Percentiles rank a stretch among this genome's conserved stretches.
Evolutionary conservation across 2,329 filamentous ascomycete genomes (phyloP).

Genomic region (Pseudopyricularia cyperi): DNA sequence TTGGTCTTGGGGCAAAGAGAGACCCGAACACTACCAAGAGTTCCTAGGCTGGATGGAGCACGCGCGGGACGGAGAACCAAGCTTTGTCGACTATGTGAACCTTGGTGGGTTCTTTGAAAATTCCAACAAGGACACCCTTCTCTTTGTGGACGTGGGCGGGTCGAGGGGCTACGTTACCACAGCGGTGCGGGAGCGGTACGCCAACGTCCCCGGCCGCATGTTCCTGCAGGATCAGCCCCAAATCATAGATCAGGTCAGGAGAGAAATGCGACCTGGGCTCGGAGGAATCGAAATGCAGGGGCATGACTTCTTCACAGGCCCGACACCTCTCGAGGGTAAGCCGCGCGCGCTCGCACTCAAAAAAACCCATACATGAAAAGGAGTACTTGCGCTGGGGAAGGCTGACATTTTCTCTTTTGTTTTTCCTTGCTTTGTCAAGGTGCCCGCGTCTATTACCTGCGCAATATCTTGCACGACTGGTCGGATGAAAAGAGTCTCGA

Average conservation of each 20-base stretch:
- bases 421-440: conserved; percentile 5
- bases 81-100: not conserved
- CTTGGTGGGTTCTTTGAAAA: not conserved
- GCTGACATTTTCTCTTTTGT: not conserved
- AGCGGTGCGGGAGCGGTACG: conserved; percentile 16
- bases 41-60: not conserved
- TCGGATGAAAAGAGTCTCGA: conserved; percentile 14
- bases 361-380: too few species aligned
- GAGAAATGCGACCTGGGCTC: not conserved
- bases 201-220: conserved; percentile 18
- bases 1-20: not conserved
- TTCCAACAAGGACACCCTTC: not conserved
- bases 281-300: conserved; percentile 6
- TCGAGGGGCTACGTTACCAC: conserved; percentile 24
- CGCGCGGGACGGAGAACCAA: not conserved
- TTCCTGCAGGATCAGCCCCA: conserved; percentile 25
- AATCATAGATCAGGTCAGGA: conserved; percentile 11
- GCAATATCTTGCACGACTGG: conserved; percentile 20
- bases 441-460: conserved; percentile 20
- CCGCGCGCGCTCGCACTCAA: not conserved
- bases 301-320: conserved; percentile 7
- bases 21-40: not conserved
- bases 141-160: conserved; percentile 28
- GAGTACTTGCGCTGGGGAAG: not conserved
- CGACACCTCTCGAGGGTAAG: conserved; percentile 6